Evolutionary conservation across 768 basidiomycete species (phyloP).

Genomic region (Calocera cornea): DNA sequence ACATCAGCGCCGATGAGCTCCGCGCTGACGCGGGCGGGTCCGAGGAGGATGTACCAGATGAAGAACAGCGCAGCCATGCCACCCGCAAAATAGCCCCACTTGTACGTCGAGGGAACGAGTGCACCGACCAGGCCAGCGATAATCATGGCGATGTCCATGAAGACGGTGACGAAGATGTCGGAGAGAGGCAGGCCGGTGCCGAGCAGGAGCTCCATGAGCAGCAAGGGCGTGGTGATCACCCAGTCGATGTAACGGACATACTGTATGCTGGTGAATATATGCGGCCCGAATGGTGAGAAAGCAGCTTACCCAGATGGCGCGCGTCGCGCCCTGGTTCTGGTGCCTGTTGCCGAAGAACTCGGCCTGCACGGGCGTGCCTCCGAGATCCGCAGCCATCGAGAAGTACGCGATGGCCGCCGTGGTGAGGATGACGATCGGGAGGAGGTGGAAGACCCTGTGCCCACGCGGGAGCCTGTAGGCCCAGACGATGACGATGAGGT

Average conservation of each 20-base stretch:
- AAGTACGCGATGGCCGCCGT: constrained; percentile 38
- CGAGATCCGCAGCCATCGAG: constrained; percentile 44
- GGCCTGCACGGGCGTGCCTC: constrained; percentile 33
- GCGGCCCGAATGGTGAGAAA: constrained; percentile 4
- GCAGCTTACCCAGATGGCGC: constrained; percentile 27
- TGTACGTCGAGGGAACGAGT: constrained; percentile 37
- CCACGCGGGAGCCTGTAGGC: constrained; percentile 27
- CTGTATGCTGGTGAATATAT: constrained; percentile 13
- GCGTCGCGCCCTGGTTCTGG: constrained; percentile 22
- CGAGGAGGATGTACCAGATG: constrained; percentile 32
- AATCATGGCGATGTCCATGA: constrained; percentile 38
- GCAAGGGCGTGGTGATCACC: constrained; percentile 42
- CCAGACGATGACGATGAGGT: constrained; percentile 29
- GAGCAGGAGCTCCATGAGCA: constrained; percentile 36
- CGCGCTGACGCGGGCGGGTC: constrained; percentile 19
- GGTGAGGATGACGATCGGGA: constrained; percentile 35
- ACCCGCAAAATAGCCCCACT: constrained; percentile 40
- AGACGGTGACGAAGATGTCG: constrained; percentile 35
- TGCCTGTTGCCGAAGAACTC: constrained; percentile 27
- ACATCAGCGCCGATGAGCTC: constrained; percentile 20
- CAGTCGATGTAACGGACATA: constrained; percentile 44
- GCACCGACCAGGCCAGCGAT: constrained; percentile 36
- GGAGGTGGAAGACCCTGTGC: constrained; percentile 37
- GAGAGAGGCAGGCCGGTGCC: constrained; percentile 37
- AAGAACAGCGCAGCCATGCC: constrained; percentile 36